Percentiles rank a stretch among this genome's conserved stretches.
Evolutionary conservation across 2,329 filamentous ascomycete genomes (phyloP).

Genomic region (Madurella mycetomatis): DNA sequence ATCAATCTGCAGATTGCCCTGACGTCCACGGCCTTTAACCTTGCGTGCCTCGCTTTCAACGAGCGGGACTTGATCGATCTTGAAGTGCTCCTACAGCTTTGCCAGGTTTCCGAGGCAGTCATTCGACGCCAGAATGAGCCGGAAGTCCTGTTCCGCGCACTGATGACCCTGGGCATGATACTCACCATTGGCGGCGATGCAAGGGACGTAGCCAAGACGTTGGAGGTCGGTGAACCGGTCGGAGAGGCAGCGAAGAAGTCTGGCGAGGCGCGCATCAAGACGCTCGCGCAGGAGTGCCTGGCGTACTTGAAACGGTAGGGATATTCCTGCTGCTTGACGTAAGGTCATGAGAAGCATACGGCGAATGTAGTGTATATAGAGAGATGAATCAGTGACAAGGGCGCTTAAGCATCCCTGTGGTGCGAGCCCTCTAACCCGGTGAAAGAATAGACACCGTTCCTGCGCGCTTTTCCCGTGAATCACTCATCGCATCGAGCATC

Average conservation of each 20-base stretch:
- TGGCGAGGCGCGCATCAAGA: conserved; percentile 44
- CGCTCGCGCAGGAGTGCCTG: conserved; percentile 45
- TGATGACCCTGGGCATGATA: conserved; percentile 80
- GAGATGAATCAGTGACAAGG: too few relatives aligned
- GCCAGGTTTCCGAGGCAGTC: conserved; percentile 56
- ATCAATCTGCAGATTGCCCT: conserved; percentile 79
- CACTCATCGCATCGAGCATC: too few relatives aligned
- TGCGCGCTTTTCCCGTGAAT: too few relatives aligned
- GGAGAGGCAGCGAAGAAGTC: conserved; percentile 40
- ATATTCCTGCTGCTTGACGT: not conserved
- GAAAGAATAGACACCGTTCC: too few relatives aligned
- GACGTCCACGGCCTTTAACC: conserved; percentile 80
- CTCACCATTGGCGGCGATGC: conserved; percentile 52
- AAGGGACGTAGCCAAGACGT: conserved; percentile 38
- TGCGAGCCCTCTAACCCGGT: too few relatives aligned
- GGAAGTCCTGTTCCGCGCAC: conserved; percentile 75
- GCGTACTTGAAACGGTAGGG: conserved; percentile 31
- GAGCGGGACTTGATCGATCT: conserved; percentile 43
- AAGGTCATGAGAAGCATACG: too few relatives aligned
- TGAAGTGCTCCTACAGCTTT: conserved; percentile 41
- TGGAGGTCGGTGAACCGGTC: conserved; percentile 41
- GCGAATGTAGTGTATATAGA: too few relatives aligned
- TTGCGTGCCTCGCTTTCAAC: conserved; percentile 65
- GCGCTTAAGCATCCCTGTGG: too few relatives aligned
- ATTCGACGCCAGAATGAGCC: conserved; percentile 66